These are phyloP conservation scores for Trichoderma gracile DNA, from an alignment of 2,329 filamentous ascomycete genomes.

Conservation along the genomic window DNA sequence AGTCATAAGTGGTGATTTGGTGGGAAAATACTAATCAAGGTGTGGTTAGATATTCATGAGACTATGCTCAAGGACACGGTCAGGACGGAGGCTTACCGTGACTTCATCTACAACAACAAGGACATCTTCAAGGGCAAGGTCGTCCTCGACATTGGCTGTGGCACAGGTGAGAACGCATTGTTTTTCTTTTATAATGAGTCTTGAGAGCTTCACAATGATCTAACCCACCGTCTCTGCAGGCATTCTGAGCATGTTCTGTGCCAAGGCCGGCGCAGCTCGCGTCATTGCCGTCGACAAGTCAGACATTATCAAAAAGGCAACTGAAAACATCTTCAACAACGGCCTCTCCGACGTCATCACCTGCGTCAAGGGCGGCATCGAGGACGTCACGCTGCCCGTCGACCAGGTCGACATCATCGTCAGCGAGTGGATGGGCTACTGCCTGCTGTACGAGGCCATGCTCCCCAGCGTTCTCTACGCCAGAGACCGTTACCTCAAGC, in stretches of 20 bases:
- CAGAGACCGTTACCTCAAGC: slow-evolving; percentile 79
- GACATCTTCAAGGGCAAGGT: slow-evolving; percentile 81
- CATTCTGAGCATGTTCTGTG: slow-evolving; percentile 93
- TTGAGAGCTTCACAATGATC: background rate
- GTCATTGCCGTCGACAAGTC: slow-evolving; percentile 94
- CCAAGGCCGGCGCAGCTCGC: slow-evolving; percentile 79
- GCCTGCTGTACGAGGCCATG: slow-evolving; percentile 92
- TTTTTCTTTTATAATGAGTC: no score
- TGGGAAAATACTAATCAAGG: slow-evolving; percentile 10
- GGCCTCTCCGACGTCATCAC: slow-evolving; percentile 72
- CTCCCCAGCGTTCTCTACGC: slow-evolving; percentile 88
- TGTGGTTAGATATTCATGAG: slow-evolving; percentile 75
- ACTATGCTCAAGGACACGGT: slow-evolving; percentile 92
- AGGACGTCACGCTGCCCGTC: slow-evolving; percentile 78
- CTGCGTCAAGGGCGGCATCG: slow-evolving; percentile 80
- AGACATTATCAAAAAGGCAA: slow-evolving; percentile 82
- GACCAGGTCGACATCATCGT: slow-evolving; percentile 89
- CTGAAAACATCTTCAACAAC: slow-evolving; percentile 82
- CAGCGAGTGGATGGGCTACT: slow-evolving; percentile 98
- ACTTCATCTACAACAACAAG: slow-evolving; percentile 94
- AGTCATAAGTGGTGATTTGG: background rate
- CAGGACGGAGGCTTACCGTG: slow-evolving; percentile 86
- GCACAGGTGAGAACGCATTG: slow-evolving; percentile 63
- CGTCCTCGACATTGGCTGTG: slow-evolving; percentile 89
- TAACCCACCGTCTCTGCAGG: slow-evolving; percentile 45